phyloP scores from a whole-genome alignment of 1,139 yeast species.

The Zygotorulaspora mrakii region DNA sequence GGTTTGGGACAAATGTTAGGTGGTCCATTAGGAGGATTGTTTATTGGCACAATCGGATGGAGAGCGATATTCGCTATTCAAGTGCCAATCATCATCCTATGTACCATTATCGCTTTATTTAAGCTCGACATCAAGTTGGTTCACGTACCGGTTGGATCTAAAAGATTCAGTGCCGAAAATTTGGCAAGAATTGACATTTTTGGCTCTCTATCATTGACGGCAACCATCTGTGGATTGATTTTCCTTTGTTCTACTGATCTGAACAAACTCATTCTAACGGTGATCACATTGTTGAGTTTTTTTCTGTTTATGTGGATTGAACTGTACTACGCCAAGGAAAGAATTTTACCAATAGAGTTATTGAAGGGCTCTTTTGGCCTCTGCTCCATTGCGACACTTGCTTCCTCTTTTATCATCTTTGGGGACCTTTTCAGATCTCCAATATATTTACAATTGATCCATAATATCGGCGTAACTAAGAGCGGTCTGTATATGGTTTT shows the following conservation, averaged over 20 bases:
- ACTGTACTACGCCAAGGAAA: constrained; percentile 30
- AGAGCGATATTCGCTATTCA: constrained; percentile 58
- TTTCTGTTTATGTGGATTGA: constrained; percentile 30
- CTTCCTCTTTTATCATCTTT: constrained; percentile 33
- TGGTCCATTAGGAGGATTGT: constrained; percentile 68
- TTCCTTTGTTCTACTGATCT: constrained; percentile 37
- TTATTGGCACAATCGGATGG: constrained; percentile 79
- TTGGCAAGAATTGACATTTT: constrained; percentile 65
- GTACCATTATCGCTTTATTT: constrained; percentile 39
- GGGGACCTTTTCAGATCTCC: constrained; percentile 51
- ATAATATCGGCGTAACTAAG: constrained; percentile 47
- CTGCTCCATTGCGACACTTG: constrained; percentile 29
- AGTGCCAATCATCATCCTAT: constrained; percentile 55
- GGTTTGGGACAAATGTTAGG: constrained; percentile 70
- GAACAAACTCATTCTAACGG: constrained; percentile 19
- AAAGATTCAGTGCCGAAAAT: constrained; percentile 42
- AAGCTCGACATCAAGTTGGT: constrained; percentile 32
- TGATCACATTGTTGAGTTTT: constrained; percentile 21
- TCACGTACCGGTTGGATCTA: constrained; percentile 37
- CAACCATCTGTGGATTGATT: constrained; percentile 50
- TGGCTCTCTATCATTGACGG: constrained; percentile 65
- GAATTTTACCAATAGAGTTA: constrained; percentile 34
- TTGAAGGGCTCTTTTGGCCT: constrained; percentile 33
- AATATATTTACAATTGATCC: constrained; percentile 49
- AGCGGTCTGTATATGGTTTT: constrained; percentile 52